These are phyloP conservation scores for Huntiella moniliformis DNA, from an alignment of 2,329 filamentous ascomycete genomes.

Conservation along the genomic window DNA sequence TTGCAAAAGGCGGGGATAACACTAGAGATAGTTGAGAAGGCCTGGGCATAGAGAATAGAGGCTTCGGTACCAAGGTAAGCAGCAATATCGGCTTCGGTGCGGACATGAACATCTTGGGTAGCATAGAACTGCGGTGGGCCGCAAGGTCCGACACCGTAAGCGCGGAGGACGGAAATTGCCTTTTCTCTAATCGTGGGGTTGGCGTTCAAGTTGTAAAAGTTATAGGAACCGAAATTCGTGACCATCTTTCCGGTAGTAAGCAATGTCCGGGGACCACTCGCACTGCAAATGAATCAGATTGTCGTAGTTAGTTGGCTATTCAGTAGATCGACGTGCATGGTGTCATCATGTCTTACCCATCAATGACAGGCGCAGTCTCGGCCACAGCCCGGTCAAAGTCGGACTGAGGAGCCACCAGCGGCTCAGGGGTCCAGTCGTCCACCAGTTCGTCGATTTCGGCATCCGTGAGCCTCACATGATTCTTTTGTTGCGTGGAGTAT, in stretches of 20 bases:
- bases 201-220: conserved; percentile 91
- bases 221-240: conserved; percentile 83
- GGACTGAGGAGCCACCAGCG: conserved; percentile 58
- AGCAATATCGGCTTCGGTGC: conserved; percentile 85
- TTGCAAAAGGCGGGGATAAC: conserved; percentile 96
- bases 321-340: neutral
- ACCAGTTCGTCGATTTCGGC: conserved; percentile 96
- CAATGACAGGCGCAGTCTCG: conserved; percentile 71
- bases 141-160: conserved; percentile 91
- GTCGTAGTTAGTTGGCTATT: neutral
- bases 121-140: conserved; percentile 96
- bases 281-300: conserved; percentile 28
- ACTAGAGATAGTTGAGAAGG: conserved; percentile 90
- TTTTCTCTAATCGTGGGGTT: conserved; percentile 91
- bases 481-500: conserved; percentile 80
- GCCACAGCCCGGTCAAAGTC: conserved; percentile 61
- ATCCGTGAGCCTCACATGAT: conserved; percentile 74
- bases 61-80: conserved; percentile 71
- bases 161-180: conserved; percentile 80
- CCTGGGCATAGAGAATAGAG: conserved; percentile 89
- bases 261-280: conserved; percentile 78
- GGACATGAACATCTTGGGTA: conserved; percentile 95
- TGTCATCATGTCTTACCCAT: conserved; percentile 40
- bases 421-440: conserved; percentile 91
- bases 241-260: conserved; percentile 77